A percentile compares a stretch with the other conserved stretches of the same genome.
Conservation (phyloP, 2,329 filamentous ascomycete genomes). For the Fusarium udum region DNA sequence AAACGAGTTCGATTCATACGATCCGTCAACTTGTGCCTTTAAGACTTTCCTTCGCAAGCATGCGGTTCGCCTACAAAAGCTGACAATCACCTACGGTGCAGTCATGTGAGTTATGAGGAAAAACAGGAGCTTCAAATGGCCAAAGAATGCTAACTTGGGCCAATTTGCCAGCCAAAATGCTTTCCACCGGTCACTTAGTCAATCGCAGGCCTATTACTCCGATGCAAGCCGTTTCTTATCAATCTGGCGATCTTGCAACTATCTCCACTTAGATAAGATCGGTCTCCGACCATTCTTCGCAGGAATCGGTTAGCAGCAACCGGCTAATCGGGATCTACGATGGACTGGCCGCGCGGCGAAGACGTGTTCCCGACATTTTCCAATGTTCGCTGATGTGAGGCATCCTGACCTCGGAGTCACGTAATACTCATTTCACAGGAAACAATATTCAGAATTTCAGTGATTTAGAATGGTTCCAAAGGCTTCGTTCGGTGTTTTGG, state of each 20-base stretch:
- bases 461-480: constrained; percentile 26
- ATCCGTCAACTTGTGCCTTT: neutral
- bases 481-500: constrained; percentile 7
- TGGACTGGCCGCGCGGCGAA: constrained; percentile 35
- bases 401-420: neutral
- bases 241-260: constrained; percentile 23
- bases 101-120: neutral
- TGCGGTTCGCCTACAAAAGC: neutral
- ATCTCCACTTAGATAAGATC: constrained; percentile 29
- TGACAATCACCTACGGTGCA: neutral
- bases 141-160: neutral
- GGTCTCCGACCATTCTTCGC: constrained; percentile 14
- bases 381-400: neutral
- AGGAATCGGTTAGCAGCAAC: constrained; percentile 20
- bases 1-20: neutral
- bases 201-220: neutral
- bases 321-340: neutral
- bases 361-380: neutral
- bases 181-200: neutral
- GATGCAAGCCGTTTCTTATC: constrained; percentile 16
- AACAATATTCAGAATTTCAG: neutral
- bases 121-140: neutral
- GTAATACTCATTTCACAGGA: neutral
- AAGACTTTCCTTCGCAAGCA: neutral
- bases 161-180: neutral